Percentiles rank a stretch among this genome's conserved stretches.
Conservation (phyloP, 495 filamentous ascomycete genomes). For the Corynascus novoguineensis region DNA sequence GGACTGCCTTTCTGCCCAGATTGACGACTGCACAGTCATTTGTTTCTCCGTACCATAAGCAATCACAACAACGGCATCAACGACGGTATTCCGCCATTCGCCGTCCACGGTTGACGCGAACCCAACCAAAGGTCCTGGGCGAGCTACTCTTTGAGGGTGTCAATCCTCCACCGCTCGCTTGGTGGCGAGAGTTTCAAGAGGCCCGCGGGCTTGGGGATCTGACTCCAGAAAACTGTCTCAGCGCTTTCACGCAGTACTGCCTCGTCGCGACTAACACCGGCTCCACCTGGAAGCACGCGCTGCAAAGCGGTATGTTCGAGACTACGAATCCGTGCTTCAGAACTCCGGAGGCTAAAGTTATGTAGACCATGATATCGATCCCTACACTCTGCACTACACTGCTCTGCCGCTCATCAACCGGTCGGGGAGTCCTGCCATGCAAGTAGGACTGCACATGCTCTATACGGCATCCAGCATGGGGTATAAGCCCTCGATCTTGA, state of each 20-base stretch:
- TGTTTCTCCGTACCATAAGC: neutral
- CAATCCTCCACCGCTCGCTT: constrained; percentile 19
- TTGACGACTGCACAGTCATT: neutral
- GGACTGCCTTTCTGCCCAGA: neutral
- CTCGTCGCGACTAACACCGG: constrained; percentile 11
- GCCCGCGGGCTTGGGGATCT: constrained; percentile 17
- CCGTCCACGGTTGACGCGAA: neutral
- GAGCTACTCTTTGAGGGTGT: neutral
- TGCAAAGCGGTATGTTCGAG: constrained; percentile 17
- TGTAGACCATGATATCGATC: constrained; percentile 21
- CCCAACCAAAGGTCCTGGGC: neutral
- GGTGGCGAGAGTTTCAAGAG: constrained; percentile 17
- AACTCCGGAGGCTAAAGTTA: constrained; percentile 7
- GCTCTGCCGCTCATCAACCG: constrained; percentile 15
- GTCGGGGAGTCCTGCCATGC: neutral
- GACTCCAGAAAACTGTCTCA: constrained; percentile 18
- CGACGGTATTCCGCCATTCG: neutral
- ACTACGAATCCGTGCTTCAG: neutral
- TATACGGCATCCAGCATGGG: constrained; percentile 19
- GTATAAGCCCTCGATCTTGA: constrained; percentile 26
- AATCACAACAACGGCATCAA: neutral
- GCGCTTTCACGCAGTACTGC: constrained; percentile 24
- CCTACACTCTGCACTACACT: constrained; percentile 23
- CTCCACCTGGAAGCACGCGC: constrained; percentile 15
- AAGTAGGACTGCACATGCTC: constrained; percentile 25